phyloP scores from a whole-genome alignment of 176 grass and related monocot genomes.

The Musa schizocarpa region DNA sequence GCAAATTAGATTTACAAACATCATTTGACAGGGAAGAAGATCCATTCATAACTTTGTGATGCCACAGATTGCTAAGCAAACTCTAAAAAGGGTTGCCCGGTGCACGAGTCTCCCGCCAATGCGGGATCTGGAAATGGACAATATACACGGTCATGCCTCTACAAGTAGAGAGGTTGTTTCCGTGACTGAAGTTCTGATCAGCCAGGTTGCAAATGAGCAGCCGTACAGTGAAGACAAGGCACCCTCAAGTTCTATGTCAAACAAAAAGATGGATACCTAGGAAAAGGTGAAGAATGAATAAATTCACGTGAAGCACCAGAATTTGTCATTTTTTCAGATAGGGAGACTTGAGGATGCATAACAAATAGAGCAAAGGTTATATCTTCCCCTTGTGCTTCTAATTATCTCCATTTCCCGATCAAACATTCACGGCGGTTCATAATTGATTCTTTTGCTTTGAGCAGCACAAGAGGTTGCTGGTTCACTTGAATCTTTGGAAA shows the following conservation, averaged over 20 bases:
- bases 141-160: too few species aligned
- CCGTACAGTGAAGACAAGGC: conserved; percentile 42
- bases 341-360: conserved; percentile 33
- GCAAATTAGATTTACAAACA: conserved; percentile 44
- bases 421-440: not conserved
- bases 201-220: conserved; percentile 40
- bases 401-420: not conserved
- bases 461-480: not conserved
- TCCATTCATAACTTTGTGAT: conserved; percentile 36
- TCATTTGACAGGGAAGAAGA: conserved; percentile 31
- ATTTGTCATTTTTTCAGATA: conserved; percentile 32
- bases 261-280: conserved; percentile 19
- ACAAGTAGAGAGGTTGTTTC: too few species aligned
- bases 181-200: too few species aligned
- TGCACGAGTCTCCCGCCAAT: too few species aligned
- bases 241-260: conserved; percentile 20
- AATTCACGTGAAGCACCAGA: conserved; percentile 41
- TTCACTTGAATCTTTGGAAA: not conserved
- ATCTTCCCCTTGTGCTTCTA: conserved; percentile 16
- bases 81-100: not conserved
- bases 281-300: conserved; percentile 60
- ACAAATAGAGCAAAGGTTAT: conserved; percentile 30
- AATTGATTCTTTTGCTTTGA: not conserved
- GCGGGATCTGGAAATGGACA: too few species aligned
- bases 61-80: conserved; percentile 41